Evolutionary conservation across 2,329 filamentous ascomycete genomes (phyloP).

Genomic region (Paraphoma sp.): DNA sequence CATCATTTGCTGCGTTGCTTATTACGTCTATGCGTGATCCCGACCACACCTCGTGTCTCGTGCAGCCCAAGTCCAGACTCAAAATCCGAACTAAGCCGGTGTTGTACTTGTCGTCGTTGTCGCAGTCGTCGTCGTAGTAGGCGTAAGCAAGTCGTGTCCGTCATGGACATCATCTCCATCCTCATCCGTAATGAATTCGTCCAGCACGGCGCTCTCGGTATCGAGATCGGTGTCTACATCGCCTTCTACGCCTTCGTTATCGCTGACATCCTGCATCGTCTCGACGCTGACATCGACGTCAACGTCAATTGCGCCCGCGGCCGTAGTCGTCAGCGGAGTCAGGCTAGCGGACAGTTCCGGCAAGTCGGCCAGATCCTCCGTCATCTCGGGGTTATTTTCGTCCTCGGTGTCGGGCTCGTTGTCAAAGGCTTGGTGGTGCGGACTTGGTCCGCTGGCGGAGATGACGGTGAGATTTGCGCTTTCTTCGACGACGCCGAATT

Average conservation of each 20-base stretch:
- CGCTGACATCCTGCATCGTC: constrained; percentile 10
- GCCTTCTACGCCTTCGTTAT: constrained; percentile 10
- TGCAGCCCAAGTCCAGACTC: no score
- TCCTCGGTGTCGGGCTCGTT: constrained; percentile 13
- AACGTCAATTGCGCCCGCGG: neutral
- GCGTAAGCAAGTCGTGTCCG: constrained; percentile 18
- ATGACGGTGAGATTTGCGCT: constrained; percentile 38
- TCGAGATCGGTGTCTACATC: constrained; percentile 35
- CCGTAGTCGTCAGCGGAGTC: constrained; percentile 1
- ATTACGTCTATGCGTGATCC: no score
- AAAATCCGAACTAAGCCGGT: no score
- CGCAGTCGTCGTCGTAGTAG: constrained; percentile 19
- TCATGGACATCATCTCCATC: constrained; percentile 3
- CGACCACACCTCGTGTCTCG: no score
- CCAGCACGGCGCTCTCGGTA: constrained; percentile 31
- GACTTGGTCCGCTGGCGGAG: constrained; percentile 27
- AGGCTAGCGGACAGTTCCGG: constrained; percentile 9
- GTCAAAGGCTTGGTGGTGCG: constrained; percentile 15
- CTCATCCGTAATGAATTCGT: constrained; percentile 30
- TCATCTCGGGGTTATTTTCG: constrained; percentile 25
- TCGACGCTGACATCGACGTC: constrained; percentile 4
- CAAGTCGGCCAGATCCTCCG: constrained; percentile 17
- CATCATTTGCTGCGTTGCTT: no score
- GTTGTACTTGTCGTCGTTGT: neutral
- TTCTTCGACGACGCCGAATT: constrained; percentile 43